Evolutionary conservation across 2,329 filamentous ascomycete species (phyloP).

Genomic region (Fusarium kyushuense): DNA sequence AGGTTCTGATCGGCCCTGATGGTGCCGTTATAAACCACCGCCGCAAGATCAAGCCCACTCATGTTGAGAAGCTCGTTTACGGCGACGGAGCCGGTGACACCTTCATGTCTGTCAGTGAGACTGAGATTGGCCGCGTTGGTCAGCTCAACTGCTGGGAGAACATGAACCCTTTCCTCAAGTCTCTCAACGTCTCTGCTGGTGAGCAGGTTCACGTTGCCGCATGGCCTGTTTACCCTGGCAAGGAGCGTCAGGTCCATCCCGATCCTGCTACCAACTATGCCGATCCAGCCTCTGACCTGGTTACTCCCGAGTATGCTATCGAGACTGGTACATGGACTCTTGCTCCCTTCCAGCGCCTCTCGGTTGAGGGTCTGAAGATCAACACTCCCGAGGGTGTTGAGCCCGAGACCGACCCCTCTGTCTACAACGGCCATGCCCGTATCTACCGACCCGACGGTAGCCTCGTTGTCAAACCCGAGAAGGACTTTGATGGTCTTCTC

Average conservation of each 20-base stretch:
- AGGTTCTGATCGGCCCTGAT: slow-evolving; percentile 64
- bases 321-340: slow-evolving; percentile 47
- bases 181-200: slow-evolving; percentile 45
- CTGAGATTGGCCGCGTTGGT: slow-evolving; percentile 64
- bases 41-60: slow-evolving; percentile 64
- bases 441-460: slow-evolving; percentile 47
- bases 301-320: slow-evolving; percentile 45
- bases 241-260: slow-evolving; percentile 39
- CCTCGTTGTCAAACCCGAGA: slow-evolving; percentile 43
- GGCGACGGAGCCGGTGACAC: slow-evolving; percentile 69
- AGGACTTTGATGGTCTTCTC: slow-evolving; percentile 60
- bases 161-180: slow-evolving; percentile 50
- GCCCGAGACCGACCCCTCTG: slow-evolving; percentile 42
- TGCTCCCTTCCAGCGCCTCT: slow-evolving; percentile 44
- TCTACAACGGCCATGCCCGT: slow-evolving; percentile 45
- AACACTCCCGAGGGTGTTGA: slow-evolving; percentile 46
- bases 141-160: slow-evolving; percentile 70
- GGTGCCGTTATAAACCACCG: slow-evolving; percentile 60
- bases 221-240: slow-evolving; percentile 48
- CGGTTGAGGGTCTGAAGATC: slow-evolving; percentile 41
- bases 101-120: slow-evolving; percentile 61
- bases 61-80: slow-evolving; percentile 62
- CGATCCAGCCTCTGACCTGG: slow-evolving; percentile 44
- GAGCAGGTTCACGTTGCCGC: slow-evolving; percentile 50
- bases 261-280: slow-evolving; percentile 47